phyloP scores from a whole-genome alignment of 805 yeast species.

The Ascoidea asiatica region DNA sequence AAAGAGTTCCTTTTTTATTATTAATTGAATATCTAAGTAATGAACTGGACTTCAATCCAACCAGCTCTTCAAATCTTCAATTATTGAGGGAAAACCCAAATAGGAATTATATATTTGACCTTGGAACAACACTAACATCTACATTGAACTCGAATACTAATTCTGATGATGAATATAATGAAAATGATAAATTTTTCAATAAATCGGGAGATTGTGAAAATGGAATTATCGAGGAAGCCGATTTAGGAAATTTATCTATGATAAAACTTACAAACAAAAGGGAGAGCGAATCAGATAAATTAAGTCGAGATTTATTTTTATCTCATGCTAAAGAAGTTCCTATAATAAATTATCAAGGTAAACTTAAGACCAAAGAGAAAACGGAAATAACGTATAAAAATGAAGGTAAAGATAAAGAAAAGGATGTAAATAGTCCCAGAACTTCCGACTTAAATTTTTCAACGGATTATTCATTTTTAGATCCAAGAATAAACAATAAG shows the following conservation, averaged over 20 bases:
- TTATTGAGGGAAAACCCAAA: conserved; percentile 27
- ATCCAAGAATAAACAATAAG: too few relatives aligned
- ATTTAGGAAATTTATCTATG: conserved; percentile 65
- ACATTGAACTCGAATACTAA: not conserved
- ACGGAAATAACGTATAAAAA: too few relatives aligned
- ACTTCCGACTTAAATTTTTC: too few relatives aligned
- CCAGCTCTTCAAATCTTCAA: conserved; percentile 35
- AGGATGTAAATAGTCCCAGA: too few relatives aligned
- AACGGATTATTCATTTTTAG: not conserved
- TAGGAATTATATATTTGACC: conserved; percentile 30
- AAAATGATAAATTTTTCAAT: too few relatives aligned
- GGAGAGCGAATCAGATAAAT: conserved; percentile 26
- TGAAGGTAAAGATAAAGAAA: too few relatives aligned
- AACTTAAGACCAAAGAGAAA: too few relatives aligned
- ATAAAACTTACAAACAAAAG: conserved; percentile 37
- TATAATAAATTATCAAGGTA: conserved; percentile 13
- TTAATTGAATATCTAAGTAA: conserved; percentile 75
- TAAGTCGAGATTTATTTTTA: conserved; percentile 25
- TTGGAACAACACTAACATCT: conserved; percentile 18
- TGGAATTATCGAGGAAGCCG: conserved; percentile 30
- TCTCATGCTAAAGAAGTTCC: conserved; percentile 27
- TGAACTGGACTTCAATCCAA: conserved; percentile 80
- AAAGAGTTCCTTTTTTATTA: conserved; percentile 82
- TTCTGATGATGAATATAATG: not conserved
- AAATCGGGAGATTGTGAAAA: too few relatives aligned